phyloP scores from a whole-genome alignment of 2,329 filamentous ascomycete genomes.

The Ophiocordyceps robertsii region DNA sequence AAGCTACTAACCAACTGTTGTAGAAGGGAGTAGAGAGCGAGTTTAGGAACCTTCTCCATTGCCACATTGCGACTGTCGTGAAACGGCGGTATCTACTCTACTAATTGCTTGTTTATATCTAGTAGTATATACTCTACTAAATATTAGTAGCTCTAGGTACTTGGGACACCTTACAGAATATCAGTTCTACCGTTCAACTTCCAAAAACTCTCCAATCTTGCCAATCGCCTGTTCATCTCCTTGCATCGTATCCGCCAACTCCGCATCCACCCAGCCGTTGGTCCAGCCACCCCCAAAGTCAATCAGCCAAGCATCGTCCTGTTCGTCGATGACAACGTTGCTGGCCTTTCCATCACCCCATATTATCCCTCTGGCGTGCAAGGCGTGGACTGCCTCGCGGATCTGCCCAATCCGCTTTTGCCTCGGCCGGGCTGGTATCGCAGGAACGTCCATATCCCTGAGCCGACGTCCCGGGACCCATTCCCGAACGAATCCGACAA shows the following conservation, averaged over 20 bases:
- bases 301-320: conserved; percentile 23
- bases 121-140: too few relatives aligned
- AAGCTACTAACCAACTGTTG: too few relatives aligned
- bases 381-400: neutral
- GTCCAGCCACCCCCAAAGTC: conserved; percentile 25
- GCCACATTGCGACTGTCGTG: too few relatives aligned
- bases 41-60: too few relatives aligned
- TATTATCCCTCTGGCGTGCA: conserved; percentile 13
- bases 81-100: too few relatives aligned
- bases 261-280: conserved; percentile 23
- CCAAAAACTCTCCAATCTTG: conserved; percentile 3
- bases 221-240: conserved; percentile 19
- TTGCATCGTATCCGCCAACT: conserved; percentile 19
- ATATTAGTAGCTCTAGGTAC: too few relatives aligned
- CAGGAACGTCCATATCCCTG: conserved; percentile 1
- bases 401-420: neutral
- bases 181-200: too few relatives aligned
- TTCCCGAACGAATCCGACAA: conserved; percentile 7
- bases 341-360: conserved; percentile 18
- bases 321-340: conserved; percentile 23
- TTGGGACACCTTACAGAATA: too few relatives aligned
- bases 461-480: conserved; percentile 7
- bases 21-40: too few relatives aligned
- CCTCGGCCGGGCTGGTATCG: neutral
- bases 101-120: too few relatives aligned